Conservation (phyloP, 768 basidiomycete species). For the Serendipita sp. region DNA sequence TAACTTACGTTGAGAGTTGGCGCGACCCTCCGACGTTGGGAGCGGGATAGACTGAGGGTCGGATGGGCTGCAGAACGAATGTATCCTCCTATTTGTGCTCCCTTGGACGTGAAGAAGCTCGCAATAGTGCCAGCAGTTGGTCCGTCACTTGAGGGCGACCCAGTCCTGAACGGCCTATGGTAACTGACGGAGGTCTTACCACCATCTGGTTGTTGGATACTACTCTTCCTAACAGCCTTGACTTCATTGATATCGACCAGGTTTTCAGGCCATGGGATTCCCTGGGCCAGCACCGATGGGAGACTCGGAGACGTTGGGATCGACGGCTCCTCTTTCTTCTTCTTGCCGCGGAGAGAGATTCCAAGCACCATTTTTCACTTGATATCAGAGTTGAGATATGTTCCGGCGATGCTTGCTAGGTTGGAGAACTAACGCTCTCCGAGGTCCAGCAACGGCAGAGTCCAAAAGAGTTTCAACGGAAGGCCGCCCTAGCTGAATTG, state of each 20-base stretch:
- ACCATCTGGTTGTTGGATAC: not conserved
- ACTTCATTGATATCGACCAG: constrained; percentile 45
- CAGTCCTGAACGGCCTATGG: constrained; percentile 53
- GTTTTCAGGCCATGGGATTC: constrained; percentile 72
- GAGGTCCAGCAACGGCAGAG: constrained; percentile 2
- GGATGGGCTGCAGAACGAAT: not conserved
- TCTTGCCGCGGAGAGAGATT: constrained; percentile 12
- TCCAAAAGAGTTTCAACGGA: not conserved
- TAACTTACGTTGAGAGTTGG: constrained; percentile 63
- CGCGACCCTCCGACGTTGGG: constrained; percentile 24
- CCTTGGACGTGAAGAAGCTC: constrained; percentile 6
- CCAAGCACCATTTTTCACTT: constrained; percentile 10
- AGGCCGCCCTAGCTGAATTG: not conserved
- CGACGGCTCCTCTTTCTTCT: constrained; percentile 24
- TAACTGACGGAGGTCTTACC: constrained; percentile 21
- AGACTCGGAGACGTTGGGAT: constrained; percentile 67
- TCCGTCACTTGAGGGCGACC: constrained; percentile 5
- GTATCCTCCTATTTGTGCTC: not conserved
- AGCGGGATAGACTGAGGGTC: constrained; percentile 24
- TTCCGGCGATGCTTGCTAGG: not conserved
- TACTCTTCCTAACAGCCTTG: not conserved
- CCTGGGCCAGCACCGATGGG: constrained; percentile 40
- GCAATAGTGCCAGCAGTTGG: constrained; percentile 25
- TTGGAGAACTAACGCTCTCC: not conserved
- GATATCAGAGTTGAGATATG: not conserved